These are phyloP conservation scores for Gloeophyllum trabeum DNA, from an alignment of 768 basidiomycete species.

Conservation along the genomic window DNA sequence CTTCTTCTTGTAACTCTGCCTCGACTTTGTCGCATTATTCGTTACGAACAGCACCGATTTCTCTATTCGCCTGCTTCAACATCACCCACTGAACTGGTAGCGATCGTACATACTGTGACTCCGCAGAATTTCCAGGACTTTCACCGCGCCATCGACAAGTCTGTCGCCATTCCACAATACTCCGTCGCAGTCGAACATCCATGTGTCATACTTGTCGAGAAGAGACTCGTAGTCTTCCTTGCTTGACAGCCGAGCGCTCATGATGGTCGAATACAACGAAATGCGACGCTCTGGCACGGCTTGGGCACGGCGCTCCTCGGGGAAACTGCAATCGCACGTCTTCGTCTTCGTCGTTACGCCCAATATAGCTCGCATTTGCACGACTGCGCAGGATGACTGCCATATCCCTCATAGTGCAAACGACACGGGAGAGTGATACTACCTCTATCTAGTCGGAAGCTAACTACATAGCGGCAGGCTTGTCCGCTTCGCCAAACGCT, in stretches of 20 bases:
- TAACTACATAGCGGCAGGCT: no score
- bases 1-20: constrained; percentile 78
- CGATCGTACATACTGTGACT: constrained; percentile 43
- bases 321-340: no score
- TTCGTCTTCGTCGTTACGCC: no score
- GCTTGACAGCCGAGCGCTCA: not conserved
- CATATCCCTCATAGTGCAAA: no score
- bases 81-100: constrained; percentile 3
- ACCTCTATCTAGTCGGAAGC: no score
- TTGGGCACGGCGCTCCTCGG: no score
- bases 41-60: constrained; percentile 90
- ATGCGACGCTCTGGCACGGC: no score
- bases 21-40: constrained; percentile 93
- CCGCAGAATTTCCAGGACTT: constrained; percentile 67
- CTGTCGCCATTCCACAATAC: constrained; percentile 86
- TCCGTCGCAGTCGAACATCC: constrained; percentile 95
- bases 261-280: no score
- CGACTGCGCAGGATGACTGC: no score
- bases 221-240: constrained; percentile 22
- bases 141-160: constrained; percentile 65
- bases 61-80: constrained; percentile 27
- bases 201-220: constrained; percentile 70
- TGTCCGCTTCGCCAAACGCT: no score
- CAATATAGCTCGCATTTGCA: no score
- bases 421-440: no score